Conservation (phyloP, 2,329 filamentous ascomycete species). For the Cladosporium sp. region DNA sequence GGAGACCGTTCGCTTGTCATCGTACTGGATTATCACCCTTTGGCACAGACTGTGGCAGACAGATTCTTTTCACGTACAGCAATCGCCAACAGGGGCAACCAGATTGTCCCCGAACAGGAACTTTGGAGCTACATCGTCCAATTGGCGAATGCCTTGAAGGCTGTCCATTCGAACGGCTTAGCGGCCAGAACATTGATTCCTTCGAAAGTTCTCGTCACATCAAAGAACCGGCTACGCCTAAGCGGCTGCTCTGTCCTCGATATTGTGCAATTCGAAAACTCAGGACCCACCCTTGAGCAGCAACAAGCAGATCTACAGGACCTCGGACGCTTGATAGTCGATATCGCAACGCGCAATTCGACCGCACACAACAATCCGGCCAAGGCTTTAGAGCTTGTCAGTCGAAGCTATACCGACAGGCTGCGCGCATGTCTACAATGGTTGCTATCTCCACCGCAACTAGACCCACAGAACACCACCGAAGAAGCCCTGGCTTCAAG, state of each 20-base stretch:
- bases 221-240: slow-evolving; percentile 82
- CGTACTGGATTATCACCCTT: slow-evolving; percentile 86
- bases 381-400: slow-evolving; percentile 70
- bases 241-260: slow-evolving; percentile 87
- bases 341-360: slow-evolving; percentile 60
- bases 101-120: slow-evolving; percentile 55
- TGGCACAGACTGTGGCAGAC: slow-evolving; percentile 84
- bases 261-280: slow-evolving; percentile 74
- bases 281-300: slow-evolving; percentile 64
- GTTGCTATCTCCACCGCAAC: slow-evolving; percentile 62
- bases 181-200: slow-evolving; percentile 82
- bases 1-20: slow-evolving; percentile 92
- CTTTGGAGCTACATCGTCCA: slow-evolving; percentile 93
- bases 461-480: slow-evolving; percentile 19
- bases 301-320: slow-evolving; percentile 84
- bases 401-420: slow-evolving; percentile 69
- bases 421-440: slow-evolving; percentile 75
- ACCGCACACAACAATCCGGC: slow-evolving; percentile 53
- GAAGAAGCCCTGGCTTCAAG: slow-evolving; percentile 13
- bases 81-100: slow-evolving; percentile 17
- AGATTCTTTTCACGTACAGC: slow-evolving; percentile 56
- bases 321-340: slow-evolving; percentile 79
- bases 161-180: slow-evolving; percentile 74
- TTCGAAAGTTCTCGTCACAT: slow-evolving; percentile 84
- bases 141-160: slow-evolving; percentile 78